phyloP scores from a whole-genome alignment of 169 alveolate species.

The Eimeria tenella region DNA sequence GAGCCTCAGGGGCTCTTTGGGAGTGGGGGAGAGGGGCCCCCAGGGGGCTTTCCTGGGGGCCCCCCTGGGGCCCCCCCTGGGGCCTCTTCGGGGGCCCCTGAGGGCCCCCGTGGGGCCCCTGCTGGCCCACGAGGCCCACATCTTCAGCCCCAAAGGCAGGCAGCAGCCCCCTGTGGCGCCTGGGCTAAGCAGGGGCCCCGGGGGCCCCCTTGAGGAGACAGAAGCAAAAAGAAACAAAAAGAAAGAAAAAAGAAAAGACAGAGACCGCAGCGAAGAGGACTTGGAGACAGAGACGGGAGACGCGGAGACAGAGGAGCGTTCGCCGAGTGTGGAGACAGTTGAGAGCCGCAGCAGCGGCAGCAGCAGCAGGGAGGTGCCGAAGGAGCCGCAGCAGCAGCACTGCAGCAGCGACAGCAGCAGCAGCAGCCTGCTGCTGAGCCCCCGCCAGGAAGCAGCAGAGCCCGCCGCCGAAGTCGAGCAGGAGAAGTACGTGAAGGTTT shows the following conservation, averaged over 20 bases:
- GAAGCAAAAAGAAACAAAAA: background rate
- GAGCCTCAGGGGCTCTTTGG: background rate
- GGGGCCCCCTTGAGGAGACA: slow-evolving; percentile 13
- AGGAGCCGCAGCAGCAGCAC: background rate
- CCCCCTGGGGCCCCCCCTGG: background rate
- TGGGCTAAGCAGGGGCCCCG: background rate
- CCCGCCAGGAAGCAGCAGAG: too few species aligned
- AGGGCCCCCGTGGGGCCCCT: background rate
- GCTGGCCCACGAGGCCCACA: background rate
- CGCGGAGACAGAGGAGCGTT: background rate
- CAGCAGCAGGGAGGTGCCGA: background rate
- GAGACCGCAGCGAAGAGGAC: background rate
- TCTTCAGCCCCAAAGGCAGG: background rate
- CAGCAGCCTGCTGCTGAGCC: too few species aligned
- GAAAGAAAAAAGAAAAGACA: background rate
- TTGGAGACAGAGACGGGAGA: background rate
- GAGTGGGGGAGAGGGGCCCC: background rate
- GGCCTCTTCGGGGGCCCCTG: background rate
- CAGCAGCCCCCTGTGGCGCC: background rate
- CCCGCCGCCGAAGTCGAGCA: background rate
- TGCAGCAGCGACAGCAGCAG: background rate
- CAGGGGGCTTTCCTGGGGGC: background rate
- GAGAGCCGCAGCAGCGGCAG: background rate
- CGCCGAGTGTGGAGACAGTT: too few species aligned
- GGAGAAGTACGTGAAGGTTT: slow-evolving; percentile 26